phyloP scores from a whole-genome alignment of 306 rosid species.

The Dryas alaskensis region DNA sequence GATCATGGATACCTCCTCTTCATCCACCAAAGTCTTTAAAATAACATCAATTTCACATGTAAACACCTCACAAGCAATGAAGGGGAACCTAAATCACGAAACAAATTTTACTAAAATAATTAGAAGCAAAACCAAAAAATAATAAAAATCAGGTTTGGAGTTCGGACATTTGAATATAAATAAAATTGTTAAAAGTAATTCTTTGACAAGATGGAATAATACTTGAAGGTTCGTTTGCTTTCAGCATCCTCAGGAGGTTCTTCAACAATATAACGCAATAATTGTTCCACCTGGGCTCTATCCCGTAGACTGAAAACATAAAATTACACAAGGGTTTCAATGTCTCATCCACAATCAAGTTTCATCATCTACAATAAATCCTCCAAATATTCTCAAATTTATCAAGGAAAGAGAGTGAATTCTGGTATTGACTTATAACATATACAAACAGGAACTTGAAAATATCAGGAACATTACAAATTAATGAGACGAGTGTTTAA shows the following conservation, averaged over 20 bases:
- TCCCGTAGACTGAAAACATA: constrained; percentile 71
- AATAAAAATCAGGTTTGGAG: constrained; percentile 5
- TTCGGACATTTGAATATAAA: not conserved
- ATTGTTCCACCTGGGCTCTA: constrained; percentile 90
- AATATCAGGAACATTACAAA: constrained; percentile 46
- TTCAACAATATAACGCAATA: constrained; percentile 73
- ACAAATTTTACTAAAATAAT: constrained; percentile 21
- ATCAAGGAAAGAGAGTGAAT: not conserved
- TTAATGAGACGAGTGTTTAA: constrained; percentile 94
- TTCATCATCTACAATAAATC: constrained; percentile 7
- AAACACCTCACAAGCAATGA: constrained; percentile 92
- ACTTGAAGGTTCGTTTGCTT: constrained; percentile 90
- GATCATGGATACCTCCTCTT: constrained; percentile 72
- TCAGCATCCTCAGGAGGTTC: constrained; percentile 94
- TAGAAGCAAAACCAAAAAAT: constrained; percentile 21
- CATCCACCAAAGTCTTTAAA: constrained; percentile 95
- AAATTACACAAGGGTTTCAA: not conserved
- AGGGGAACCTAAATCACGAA: constrained; percentile 73
- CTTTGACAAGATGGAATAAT: constrained; percentile 27
- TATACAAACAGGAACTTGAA: not conserved
- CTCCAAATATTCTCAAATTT: not conserved
- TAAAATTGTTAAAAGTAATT: constrained; percentile 5
- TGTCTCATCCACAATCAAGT: constrained; percentile 22
- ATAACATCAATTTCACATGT: constrained; percentile 98
- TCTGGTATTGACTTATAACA: not conserved